These are phyloP conservation scores for Flaveria bidentis DNA, from an alignment of 129 eudicot genomes.

Conservation along the genomic window DNA sequence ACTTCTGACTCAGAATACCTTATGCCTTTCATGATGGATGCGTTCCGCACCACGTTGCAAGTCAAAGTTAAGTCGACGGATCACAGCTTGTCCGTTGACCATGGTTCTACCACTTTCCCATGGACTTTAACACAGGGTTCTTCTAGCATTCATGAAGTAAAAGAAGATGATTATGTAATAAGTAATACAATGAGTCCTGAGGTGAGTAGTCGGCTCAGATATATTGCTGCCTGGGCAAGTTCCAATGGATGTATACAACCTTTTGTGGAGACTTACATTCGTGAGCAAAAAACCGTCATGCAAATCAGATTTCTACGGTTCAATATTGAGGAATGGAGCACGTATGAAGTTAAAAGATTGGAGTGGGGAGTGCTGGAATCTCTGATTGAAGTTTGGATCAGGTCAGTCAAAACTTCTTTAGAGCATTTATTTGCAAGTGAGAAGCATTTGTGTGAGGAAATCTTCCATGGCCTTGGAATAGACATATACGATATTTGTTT, in stretches of 20 bases:
- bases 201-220: slow-evolving; percentile 13
- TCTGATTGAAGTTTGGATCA: slow-evolving; percentile 28
- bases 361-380: slow-evolving; percentile 23
- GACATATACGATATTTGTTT: slow-evolving; percentile 24
- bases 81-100: background rate
- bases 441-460: slow-evolving; percentile 21
- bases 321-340: slow-evolving; percentile 6
- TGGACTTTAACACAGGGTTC: background rate
- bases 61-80: background rate
- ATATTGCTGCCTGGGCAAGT: slow-evolving; percentile 6
- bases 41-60: background rate
- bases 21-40: background rate
- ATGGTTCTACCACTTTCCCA: background rate
- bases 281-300: slow-evolving; percentile 2
- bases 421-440: slow-evolving; percentile 16
- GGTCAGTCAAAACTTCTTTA: slow-evolving; percentile 9
- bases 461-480: slow-evolving; percentile 27
- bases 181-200: background rate
- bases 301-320: background rate
- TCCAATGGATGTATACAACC: slow-evolving; percentile 9
- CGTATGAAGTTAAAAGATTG: slow-evolving; percentile 9
- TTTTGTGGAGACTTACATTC: background rate
- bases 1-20: too few species aligned
- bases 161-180: background rate
- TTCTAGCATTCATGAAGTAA: background rate